Conservation (phyloP, 306 rosid species). For the Urtica urens region DNA sequence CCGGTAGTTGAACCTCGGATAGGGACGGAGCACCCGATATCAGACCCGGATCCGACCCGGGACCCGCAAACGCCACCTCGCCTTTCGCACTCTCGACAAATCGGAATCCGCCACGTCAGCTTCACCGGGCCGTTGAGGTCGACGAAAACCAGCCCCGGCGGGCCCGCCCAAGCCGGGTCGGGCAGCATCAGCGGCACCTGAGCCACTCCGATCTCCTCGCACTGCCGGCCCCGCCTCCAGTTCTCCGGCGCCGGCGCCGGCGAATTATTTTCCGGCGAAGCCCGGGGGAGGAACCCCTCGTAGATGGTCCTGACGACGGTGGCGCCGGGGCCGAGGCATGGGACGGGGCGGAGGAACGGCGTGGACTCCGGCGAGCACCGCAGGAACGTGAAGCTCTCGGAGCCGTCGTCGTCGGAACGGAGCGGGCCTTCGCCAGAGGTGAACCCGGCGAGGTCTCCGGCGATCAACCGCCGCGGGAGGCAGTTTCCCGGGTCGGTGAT, state of each 20-base stretch:
- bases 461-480: background rate
- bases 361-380: constrained; percentile 14
- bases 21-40: constrained; percentile 5
- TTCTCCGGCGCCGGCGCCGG: background rate
- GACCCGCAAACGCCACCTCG: constrained; percentile 27
- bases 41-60: background rate
- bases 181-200: constrained; percentile 11
- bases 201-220: constrained; percentile 21
- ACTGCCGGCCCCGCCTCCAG: background rate
- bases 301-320: background rate
- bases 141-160: too few species aligned
- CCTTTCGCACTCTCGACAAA: constrained; percentile 18
- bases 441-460: background rate
- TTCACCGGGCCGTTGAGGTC: constrained; percentile 4
- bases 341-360: background rate
- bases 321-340: background rate
- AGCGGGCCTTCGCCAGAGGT: background rate
- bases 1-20: background rate
- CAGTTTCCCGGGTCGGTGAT: constrained; percentile 12
- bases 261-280: background rate
- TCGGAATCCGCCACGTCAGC: constrained; percentile 35
- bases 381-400: constrained; percentile 22
- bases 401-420: background rate
- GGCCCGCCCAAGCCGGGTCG: background rate
- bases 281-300: too few species aligned